Evolutionary conservation across 2,329 filamentous ascomycete species (phyloP).

Genomic region (Ilyonectria destructans): DNA sequence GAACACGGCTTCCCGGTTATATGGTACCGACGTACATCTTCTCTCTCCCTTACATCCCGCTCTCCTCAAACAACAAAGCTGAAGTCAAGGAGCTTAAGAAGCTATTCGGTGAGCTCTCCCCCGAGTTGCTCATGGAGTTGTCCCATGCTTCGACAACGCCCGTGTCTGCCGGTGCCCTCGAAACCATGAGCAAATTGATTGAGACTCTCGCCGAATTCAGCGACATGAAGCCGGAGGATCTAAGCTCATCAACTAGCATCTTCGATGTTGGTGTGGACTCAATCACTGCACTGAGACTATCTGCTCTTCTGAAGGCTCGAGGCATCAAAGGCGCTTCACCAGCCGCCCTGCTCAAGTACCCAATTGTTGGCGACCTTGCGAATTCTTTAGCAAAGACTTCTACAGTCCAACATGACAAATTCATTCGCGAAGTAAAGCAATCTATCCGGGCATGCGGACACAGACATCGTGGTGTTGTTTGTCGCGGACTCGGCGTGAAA

Average conservation of each 20-base stretch:
- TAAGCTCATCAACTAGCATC: constrained; percentile 76
- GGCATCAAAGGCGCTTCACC: constrained; percentile 76
- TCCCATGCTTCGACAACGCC: constrained; percentile 53
- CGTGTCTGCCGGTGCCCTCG: constrained; percentile 51
- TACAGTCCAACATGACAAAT: constrained; percentile 35
- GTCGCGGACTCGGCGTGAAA: constrained; percentile 66
- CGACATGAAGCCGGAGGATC: constrained; percentile 58
- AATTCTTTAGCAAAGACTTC: constrained; percentile 50
- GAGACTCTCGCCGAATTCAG: constrained; percentile 70
- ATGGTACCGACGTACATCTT: constrained; percentile 94
- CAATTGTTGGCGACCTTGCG: constrained; percentile 65
- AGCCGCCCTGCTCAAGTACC: constrained; percentile 77
- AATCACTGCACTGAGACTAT: constrained; percentile 83
- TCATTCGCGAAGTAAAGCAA: constrained; percentile 69
- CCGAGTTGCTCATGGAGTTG: constrained; percentile 74
- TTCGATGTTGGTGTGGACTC: constrained; percentile 93
- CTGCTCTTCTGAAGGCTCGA: constrained; percentile 73
- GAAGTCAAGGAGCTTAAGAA: constrained; percentile 80
- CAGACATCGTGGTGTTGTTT: constrained; percentile 69
- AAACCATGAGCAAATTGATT: constrained; percentile 65
- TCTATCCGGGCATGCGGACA: constrained; percentile 76
- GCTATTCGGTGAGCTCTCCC: constrained; percentile 75
- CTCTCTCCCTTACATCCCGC: constrained; percentile 78
- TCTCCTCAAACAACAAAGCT: constrained; percentile 92
- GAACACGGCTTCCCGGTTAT: constrained; percentile 81